These are phyloP conservation scores for Elsinoe perseae DNA, from an alignment of 2,329 filamentous ascomycete genomes.

Conservation along the genomic window DNA sequence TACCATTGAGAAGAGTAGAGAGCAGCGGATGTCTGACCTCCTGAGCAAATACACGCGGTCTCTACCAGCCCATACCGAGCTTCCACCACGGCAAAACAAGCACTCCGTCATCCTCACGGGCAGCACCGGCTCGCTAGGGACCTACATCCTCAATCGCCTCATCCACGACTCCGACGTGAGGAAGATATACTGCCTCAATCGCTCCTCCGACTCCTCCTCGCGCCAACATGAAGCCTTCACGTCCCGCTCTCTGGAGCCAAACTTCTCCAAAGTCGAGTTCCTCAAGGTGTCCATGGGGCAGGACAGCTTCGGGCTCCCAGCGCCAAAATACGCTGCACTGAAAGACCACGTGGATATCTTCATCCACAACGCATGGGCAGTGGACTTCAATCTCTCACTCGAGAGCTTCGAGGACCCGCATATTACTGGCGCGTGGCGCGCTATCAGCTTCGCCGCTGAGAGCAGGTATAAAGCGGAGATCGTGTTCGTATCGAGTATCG, in stretches of 20 bases:
- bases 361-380: constrained; percentile 34
- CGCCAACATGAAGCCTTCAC: constrained; percentile 23
- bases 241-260: constrained; percentile 20
- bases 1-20: constrained; percentile 15
- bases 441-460: constrained; percentile 24
- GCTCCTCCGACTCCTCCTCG: constrained; percentile 21
- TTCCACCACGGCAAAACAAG: constrained; percentile 13
- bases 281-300: constrained; percentile 23
- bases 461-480: constrained; percentile 26
- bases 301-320: constrained; percentile 24
- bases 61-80: constrained; percentile 17
- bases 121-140: constrained; percentile 31
- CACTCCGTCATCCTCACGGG: constrained; percentile 30
- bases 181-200: constrained; percentile 29
- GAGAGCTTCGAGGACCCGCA: constrained; percentile 28
- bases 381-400: constrained; percentile 33
- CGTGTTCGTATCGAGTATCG: constrained; percentile 35
- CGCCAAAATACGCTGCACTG: constrained; percentile 22
- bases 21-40: constrained; percentile 26
- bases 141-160: constrained; percentile 28
- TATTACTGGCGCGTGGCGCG: constrained; percentile 25
- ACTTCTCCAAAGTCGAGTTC: constrained; percentile 25
- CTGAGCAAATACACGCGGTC: constrained; percentile 27
- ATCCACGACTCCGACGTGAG: constrained; percentile 23
- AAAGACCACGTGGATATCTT: constrained; percentile 24